These are phyloP conservation scores for Cornus suecica DNA, from an alignment of 148 eudicot genomes.

Conservation along the genomic window DNA sequence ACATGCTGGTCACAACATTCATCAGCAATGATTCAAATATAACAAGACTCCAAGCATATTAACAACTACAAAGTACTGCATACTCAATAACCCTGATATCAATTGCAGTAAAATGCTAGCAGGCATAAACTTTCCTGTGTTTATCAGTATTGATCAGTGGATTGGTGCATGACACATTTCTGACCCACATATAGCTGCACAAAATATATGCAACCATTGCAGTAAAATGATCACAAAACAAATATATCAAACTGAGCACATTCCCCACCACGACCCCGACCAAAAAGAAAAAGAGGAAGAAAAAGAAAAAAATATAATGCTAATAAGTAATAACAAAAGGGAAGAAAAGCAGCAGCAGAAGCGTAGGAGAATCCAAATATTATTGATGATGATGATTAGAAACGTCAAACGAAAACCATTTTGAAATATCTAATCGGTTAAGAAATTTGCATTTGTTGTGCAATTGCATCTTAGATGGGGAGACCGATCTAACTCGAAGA, in stretches of 20 bases:
- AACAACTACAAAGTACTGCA: background rate
- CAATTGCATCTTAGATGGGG: background rate
- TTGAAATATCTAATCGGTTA: too few species aligned
- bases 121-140: background rate
- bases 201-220: too few species aligned
- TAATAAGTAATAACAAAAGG: background rate
- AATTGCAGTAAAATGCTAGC: background rate
- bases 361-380: too few species aligned
- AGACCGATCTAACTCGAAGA: background rate
- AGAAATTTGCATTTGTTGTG: background rate
- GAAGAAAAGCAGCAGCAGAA: too few species aligned
- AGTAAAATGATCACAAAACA: background rate
- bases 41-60: background rate
- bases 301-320: background rate
- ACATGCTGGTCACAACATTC: background rate
- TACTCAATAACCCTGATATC: background rate
- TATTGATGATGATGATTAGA: too few species aligned
- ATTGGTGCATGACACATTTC: too few species aligned
- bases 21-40: background rate
- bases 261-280: background rate
- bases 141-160: too few species aligned
- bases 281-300: background rate
- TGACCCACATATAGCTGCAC: too few species aligned
- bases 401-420: too few species aligned
- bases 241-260: background rate